Evolutionary conservation across 2,329 filamentous ascomycete species (phyloP).

Genomic region (Aspergillus niger): DNA sequence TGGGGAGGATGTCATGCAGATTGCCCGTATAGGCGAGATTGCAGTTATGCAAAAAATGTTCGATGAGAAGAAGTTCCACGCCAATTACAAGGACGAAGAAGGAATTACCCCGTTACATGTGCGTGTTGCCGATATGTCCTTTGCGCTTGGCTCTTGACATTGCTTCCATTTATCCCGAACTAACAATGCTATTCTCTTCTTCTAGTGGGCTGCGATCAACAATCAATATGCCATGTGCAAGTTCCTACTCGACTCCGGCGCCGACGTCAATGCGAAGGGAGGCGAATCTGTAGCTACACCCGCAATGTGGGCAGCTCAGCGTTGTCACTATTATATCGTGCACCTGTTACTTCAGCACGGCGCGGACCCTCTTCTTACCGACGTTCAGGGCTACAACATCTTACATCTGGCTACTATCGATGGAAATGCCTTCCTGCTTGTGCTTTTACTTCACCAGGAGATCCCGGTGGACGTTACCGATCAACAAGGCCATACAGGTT

Average conservation of each 20-base stretch:
- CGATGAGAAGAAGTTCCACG: conserved; percentile 76
- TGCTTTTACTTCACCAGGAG: conserved; percentile 89
- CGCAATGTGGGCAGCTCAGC: conserved; percentile 94
- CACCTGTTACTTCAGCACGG: conserved; percentile 88
- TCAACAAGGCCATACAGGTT: conserved; percentile 83
- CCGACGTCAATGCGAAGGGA: conserved; percentile 91
- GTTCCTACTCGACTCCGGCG: conserved; percentile 82
- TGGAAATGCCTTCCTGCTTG: conserved; percentile 86
- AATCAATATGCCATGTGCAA: conserved; percentile 98
- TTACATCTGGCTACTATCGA: conserved; percentile 96
- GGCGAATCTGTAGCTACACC: conserved; percentile 93
- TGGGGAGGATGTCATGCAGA: conserved; percentile 90
- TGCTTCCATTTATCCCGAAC: not conserved
- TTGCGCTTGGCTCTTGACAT: not conserved
- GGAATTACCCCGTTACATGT: conserved; percentile 96
- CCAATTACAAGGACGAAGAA: conserved; percentile 82
- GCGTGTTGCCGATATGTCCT: conserved; percentile 37
- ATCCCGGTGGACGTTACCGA: conserved; percentile 92
- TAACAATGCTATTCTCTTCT: conserved; percentile 19
- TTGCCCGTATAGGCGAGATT: conserved; percentile 86
- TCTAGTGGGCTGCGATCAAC: conserved; percentile 96
- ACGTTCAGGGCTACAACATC: conserved; percentile 96
- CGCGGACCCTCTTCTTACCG: conserved; percentile 87
- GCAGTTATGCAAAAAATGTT: conserved; percentile 86
- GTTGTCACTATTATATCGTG: conserved; percentile 95